These are phyloP conservation scores for Phalaenopsis hybrid DNA, from an alignment of 116 monocot genomes.

Conservation along the genomic window DNA sequence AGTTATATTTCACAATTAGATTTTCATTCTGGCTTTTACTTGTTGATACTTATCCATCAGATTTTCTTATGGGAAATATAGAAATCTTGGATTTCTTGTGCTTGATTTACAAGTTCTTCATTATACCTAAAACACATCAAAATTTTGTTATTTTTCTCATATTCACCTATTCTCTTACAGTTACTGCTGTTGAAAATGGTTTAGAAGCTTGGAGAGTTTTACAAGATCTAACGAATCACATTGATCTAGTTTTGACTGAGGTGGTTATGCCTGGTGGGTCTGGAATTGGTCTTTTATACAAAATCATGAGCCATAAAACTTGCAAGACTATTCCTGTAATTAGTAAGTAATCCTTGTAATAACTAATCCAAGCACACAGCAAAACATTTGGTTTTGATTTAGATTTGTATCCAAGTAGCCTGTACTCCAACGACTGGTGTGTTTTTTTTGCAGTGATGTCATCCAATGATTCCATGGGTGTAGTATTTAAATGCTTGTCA, in stretches of 20 bases:
- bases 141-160: neutral
- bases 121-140: neutral
- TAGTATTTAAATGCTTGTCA: slow-evolving; percentile 94
- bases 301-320: slow-evolving; percentile 84
- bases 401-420: slow-evolving; percentile 6
- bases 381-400: neutral
- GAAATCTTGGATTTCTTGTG: neutral
- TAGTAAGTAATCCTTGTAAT: slow-evolving; percentile 54
- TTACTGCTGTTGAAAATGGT: slow-evolving; percentile 69
- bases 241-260: slow-evolving; percentile 93
- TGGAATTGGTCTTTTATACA: slow-evolving; percentile 86
- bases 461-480: slow-evolving; percentile 93
- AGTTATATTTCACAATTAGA: neutral
- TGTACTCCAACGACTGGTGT: slow-evolving; percentile 28
- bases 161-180: slow-evolving; percentile 30
- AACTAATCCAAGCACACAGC: neutral
- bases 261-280: slow-evolving; percentile 77
- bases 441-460: slow-evolving; percentile 94
- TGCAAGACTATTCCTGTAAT: slow-evolving; percentile 92
- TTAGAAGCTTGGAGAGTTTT: slow-evolving; percentile 88
- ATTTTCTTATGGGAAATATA: neutral
- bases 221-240: slow-evolving; percentile 52
- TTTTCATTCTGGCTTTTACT: neutral
- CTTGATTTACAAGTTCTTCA: neutral
- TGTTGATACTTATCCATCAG: neutral